phyloP scores from a whole-genome alignment of 495 filamentous ascomycete species.

The Geopyxis carbonaria region DNA sequence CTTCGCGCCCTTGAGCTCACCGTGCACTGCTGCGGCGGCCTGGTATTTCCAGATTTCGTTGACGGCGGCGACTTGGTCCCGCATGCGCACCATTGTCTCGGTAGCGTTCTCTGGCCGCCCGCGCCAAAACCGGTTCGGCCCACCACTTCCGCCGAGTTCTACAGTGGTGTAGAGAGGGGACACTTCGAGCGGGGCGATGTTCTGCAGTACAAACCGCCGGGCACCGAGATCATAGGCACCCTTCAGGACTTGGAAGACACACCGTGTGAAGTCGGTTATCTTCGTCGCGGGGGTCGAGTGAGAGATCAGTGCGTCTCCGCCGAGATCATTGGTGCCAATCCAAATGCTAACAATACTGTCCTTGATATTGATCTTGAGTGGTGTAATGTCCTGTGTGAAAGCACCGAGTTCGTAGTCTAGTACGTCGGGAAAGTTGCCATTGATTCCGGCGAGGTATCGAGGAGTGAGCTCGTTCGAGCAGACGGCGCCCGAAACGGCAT shows the following conservation, averaged over 20 bases:
- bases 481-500: slow-evolving; percentile 51
- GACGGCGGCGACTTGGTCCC: slow-evolving; percentile 39
- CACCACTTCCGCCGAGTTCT: slow-evolving; percentile 32
- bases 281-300: slow-evolving; percentile 41
- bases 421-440: slow-evolving; percentile 42
- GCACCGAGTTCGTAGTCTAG: slow-evolving; percentile 51
- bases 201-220: slow-evolving; percentile 52
- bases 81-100: slow-evolving; percentile 41
- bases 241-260: slow-evolving; percentile 43
- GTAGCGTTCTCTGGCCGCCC: slow-evolving; percentile 43
- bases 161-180: slow-evolving; percentile 41
- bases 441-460: slow-evolving; percentile 33
- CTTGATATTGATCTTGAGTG: slow-evolving; percentile 32
- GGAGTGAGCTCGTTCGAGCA: slow-evolving; percentile 51
- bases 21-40: slow-evolving; percentile 34
- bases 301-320: slow-evolving; percentile 42
- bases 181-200: slow-evolving; percentile 43
- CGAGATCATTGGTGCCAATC: slow-evolving; percentile 68
- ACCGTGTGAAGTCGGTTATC: slow-evolving; percentile 45
- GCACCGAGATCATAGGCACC: slow-evolving; percentile 45
- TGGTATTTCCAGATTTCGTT: slow-evolving; percentile 48
- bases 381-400: slow-evolving; percentile 48
- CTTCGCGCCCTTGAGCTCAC: slow-evolving; percentile 29
- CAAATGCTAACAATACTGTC: slow-evolving; percentile 53
- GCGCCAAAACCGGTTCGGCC: slow-evolving; percentile 40